Percentiles rank a stretch among this genome's conserved stretches.
These are phyloP conservation scores for Zygosaccharomyces rouxii DNA, from an alignment of 805 yeast species.

Conservation along the genomic window DNA sequence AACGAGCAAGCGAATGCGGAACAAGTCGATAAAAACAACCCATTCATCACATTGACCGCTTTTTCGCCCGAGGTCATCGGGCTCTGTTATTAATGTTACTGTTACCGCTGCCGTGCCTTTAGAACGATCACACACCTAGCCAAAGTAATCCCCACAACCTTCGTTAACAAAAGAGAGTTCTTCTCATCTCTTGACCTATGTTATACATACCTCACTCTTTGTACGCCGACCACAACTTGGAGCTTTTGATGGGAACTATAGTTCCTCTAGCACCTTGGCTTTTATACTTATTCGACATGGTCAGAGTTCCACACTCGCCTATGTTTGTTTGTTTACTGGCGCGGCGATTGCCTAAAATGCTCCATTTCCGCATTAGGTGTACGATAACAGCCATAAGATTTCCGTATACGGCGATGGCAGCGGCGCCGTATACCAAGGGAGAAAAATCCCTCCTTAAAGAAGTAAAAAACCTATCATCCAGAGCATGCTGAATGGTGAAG, in stretches of 20 bases:
- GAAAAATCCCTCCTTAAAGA: neutral
- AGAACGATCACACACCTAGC: too few species aligned
- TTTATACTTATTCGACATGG: neutral
- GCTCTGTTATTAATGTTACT: too few species aligned
- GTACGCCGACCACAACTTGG: neutral
- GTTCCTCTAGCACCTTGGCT: neutral
- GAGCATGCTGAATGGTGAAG: neutral
- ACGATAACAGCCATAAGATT: slow-evolving; percentile 5
- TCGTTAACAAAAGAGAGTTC: neutral
- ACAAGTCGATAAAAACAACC: too few species aligned
- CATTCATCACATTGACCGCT: too few species aligned
- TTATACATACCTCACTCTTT: slow-evolving; percentile 1
- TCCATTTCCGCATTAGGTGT: neutral
- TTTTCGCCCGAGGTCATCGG: too few species aligned
- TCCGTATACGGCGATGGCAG: neutral
- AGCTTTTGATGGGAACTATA: neutral
- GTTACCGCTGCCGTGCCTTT: too few species aligned
- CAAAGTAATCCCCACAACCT: neutral
- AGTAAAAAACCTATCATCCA: neutral
- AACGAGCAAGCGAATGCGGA: too few species aligned
- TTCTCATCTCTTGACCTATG: neutral
- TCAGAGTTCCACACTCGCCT: neutral
- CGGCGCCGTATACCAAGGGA: neutral
- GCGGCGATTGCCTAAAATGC: slow-evolving; percentile 1
- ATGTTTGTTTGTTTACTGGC: slow-evolving; percentile 4